These are phyloP conservation scores for Trichoderma erinaceum DNA, from an alignment of 495 filamentous ascomycete species.

Conservation along the genomic window DNA sequence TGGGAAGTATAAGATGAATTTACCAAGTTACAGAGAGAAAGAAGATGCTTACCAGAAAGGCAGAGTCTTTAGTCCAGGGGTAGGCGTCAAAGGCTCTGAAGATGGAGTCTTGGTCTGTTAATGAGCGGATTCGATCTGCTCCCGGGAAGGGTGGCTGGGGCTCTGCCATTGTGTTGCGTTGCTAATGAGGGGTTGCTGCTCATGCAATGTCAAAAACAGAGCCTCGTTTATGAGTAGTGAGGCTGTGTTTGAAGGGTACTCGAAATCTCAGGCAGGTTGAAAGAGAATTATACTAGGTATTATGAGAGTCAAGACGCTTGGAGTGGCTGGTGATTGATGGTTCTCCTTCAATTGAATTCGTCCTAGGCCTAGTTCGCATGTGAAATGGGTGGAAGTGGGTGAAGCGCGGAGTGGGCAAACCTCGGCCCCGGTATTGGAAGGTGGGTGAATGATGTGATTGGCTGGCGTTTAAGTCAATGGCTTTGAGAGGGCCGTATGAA, in stretches of 20 bases:
- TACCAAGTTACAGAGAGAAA: background rate
- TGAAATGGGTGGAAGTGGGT: slow-evolving; percentile 1
- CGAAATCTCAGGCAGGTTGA: background rate
- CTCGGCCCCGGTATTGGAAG: background rate
- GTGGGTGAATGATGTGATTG: background rate
- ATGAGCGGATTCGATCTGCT: slow-evolving; percentile 15
- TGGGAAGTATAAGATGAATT: background rate
- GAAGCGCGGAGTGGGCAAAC: background rate
- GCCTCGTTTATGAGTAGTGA: background rate
- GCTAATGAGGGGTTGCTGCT: background rate
- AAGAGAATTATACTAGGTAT: background rate
- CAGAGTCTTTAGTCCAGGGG: slow-evolving; percentile 15
- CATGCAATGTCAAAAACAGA: background rate
- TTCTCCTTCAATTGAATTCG: background rate
- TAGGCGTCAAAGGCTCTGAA: slow-evolving; percentile 18
- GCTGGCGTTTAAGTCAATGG: background rate
- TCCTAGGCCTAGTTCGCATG: background rate
- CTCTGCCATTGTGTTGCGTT: slow-evolving; percentile 3
- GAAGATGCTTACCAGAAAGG: slow-evolving; percentile 13
- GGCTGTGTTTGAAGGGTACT: background rate
- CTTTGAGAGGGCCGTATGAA: background rate
- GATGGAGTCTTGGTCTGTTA: slow-evolving; percentile 16
- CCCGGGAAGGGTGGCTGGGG: background rate
- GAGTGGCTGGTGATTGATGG: background rate
- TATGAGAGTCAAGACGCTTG: background rate